Base-by-base conservation (phyloP, 805 yeast genomes). In the Saturnispora halmiae region DNA sequence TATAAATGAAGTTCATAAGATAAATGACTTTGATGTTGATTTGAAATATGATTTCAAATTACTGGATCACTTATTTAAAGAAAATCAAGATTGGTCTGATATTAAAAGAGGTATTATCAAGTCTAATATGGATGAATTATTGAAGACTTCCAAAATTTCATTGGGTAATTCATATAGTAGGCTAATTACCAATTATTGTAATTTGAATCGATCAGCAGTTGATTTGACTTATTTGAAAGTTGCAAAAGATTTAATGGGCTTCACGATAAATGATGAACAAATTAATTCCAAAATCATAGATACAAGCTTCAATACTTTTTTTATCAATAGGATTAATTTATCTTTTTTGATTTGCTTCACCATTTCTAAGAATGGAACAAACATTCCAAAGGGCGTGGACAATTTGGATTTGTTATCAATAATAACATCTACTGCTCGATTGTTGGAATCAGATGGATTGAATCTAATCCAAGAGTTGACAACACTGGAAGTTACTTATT, bases 91-190 rank as follows among this genome's bases (percentile, higher is more conserved):
- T 11, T 77, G 83, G 82, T 40, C 44, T 1, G 68, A 69, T 1
- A 59, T 73, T 27, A 66, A 77, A 43, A 62, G 65, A 3, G 72
- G 70, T 30, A 68, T 85, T 4, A 58, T 72, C 2, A 65, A 69
- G 1, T 76, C 82, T 1, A 78, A 87, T 45, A 58, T 77, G 33
- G 79, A 79, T 50, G 53, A 77, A 36, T 85, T 85, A 46, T 70
- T 68, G 49, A 69, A 76, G 6, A 69, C 77, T 31, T 70, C 88
- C 1, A 94, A 86, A 51, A 65, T 79, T 13, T 65, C 74, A 4
- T 72, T 82, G 16, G 81, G 85, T 3, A 80, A 79, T 50, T 72
- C 94, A 0, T 77, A 84, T 72, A 87, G 90, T 37, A 86, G 92
- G 1, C 63, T 87, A 26, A 46, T 85, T 18, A 77, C 90, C 0